These are phyloP conservation scores for Yamagishiella unicocca DNA, from an alignment of 139 green algal genomes.

Conservation along the genomic window DNA sequence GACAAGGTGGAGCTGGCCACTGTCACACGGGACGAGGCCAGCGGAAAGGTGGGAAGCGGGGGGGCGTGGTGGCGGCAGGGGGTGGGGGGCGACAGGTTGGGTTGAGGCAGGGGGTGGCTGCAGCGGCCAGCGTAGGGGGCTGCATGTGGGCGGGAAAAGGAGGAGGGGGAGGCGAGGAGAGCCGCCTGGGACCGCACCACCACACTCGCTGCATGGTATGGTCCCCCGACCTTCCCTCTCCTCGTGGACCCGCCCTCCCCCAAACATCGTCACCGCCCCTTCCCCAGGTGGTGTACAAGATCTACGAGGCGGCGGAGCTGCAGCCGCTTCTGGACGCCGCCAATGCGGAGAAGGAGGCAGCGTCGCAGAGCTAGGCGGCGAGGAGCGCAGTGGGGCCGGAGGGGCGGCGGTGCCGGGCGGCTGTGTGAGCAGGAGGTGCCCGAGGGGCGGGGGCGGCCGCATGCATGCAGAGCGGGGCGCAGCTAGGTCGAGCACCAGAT, in stretches of 20 bases:
- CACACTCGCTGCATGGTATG: neutral
- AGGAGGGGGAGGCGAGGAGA: too few relatives aligned
- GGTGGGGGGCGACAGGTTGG: too few relatives aligned
- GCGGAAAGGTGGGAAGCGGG: slow-evolving; percentile 62
- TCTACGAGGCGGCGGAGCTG: slow-evolving; percentile 77
- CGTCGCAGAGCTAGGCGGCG: slow-evolving; percentile 8
- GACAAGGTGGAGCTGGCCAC: slow-evolving; percentile 98
- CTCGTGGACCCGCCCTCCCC: neutral
- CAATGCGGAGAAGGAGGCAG: slow-evolving; percentile 44
- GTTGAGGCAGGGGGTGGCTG: too few relatives aligned
- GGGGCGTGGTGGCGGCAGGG: too few relatives aligned
- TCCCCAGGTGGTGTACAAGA: slow-evolving; percentile 44
- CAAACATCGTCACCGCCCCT: neutral
- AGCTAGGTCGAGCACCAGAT: too few relatives aligned
- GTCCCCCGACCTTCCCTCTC: neutral
- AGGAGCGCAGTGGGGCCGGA: too few relatives aligned
- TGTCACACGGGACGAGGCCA: slow-evolving; percentile 72
- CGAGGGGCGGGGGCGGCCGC: neutral
- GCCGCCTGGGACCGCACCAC: too few relatives aligned
- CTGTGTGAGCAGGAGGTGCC: neutral
- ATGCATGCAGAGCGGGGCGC: neutral
- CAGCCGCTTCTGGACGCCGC: slow-evolving; percentile 83
- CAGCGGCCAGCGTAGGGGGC: too few relatives aligned
- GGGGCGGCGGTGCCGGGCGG: too few relatives aligned
- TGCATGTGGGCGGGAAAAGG: too few relatives aligned